Percentiles rank a stretch among this genome's conserved stretches.
phyloP scores from a whole-genome alignment of 129 eudicot genomes.

The Chrysanthemum makinoi region DNA sequence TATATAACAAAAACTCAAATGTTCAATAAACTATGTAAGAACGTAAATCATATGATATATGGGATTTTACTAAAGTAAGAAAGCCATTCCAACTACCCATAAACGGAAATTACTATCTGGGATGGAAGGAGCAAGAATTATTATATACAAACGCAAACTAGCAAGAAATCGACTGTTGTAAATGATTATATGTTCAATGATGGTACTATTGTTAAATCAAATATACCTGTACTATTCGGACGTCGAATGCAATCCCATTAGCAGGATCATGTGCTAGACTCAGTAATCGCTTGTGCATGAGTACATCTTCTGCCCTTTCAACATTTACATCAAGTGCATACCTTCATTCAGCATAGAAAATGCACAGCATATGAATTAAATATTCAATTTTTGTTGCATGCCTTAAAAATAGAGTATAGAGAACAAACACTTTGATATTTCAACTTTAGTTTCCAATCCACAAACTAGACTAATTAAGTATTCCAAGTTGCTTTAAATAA shows the following conservation, averaged over 20 bases:
- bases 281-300: slow-evolving; percentile 78
- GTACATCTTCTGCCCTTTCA: slow-evolving; percentile 98
- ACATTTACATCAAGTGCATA: slow-evolving; percentile 95
- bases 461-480: slow-evolving; percentile 1
- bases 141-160: neutral
- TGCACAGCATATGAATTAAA: slow-evolving; percentile 19
- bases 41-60: neutral
- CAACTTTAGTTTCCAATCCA: slow-evolving; percentile 12
- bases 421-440: slow-evolving; percentile 1
- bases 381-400: neutral
- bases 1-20: neutral
- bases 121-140: neutral
- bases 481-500: slow-evolving; percentile 16
- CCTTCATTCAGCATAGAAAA: slow-evolving; percentile 47
- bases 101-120: neutral
- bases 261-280: slow-evolving; percentile 77
- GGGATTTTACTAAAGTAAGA: neutral
- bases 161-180: neutral
- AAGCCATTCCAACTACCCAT: neutral
- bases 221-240: slow-evolving; percentile 88
- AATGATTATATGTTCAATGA: neutral
- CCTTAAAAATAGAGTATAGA: neutral
- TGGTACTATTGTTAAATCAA: slow-evolving; percentile 9
- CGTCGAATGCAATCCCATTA: slow-evolving; percentile 78
- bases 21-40: neutral